A percentile compares a stretch with the other conserved stretches of the same genome.
Evolutionary conservation across 2,329 filamentous ascomycete species (phyloP).

Genomic region (Xylariaceae sp.): DNA sequence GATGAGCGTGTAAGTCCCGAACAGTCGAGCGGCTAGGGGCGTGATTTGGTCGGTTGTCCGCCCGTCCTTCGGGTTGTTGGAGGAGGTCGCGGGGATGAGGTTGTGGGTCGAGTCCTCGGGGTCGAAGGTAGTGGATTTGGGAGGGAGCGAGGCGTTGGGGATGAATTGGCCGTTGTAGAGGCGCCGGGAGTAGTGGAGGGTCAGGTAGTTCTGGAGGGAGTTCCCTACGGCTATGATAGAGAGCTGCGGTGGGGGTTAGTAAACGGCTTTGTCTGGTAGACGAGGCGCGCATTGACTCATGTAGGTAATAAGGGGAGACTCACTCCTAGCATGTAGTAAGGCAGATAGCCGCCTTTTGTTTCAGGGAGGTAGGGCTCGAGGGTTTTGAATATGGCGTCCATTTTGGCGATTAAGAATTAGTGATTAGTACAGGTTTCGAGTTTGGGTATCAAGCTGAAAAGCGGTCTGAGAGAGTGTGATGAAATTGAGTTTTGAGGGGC

Average conservation of each 20-base stretch:
- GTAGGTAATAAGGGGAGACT: conserved; percentile 19
- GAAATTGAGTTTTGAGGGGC: no score
- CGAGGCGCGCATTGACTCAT: no score
- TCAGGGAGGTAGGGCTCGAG: conserved; percentile 42
- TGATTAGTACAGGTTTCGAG: no score
- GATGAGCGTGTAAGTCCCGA: conserved; percentile 84
- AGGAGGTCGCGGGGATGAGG: conserved; percentile 41
- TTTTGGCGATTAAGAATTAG: background rate
- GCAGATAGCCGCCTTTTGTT: conserved; percentile 52
- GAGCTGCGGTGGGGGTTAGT: conserved; percentile 50
- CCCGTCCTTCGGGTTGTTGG: conserved; percentile 40
- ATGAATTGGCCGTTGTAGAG: conserved; percentile 72
- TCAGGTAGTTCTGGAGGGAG: conserved; percentile 76
- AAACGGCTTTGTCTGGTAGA: no score
- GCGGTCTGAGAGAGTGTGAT: no score
- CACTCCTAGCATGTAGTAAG: conserved; percentile 58
- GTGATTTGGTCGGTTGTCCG: conserved; percentile 59
- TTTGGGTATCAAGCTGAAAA: no score
- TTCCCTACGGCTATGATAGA: conserved; percentile 81
- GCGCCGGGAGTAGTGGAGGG: conserved; percentile 76
- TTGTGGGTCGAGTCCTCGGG: conserved; percentile 53
- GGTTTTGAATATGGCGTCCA: conserved; percentile 39
- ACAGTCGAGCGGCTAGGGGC: conserved; percentile 71
- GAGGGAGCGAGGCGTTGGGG: conserved; percentile 43
- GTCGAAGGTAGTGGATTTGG: conserved; percentile 40